These are phyloP conservation scores for Sporothrix brasiliensis DNA, from an alignment of 2,329 filamentous ascomycete species.

Conservation along the genomic window DNA sequence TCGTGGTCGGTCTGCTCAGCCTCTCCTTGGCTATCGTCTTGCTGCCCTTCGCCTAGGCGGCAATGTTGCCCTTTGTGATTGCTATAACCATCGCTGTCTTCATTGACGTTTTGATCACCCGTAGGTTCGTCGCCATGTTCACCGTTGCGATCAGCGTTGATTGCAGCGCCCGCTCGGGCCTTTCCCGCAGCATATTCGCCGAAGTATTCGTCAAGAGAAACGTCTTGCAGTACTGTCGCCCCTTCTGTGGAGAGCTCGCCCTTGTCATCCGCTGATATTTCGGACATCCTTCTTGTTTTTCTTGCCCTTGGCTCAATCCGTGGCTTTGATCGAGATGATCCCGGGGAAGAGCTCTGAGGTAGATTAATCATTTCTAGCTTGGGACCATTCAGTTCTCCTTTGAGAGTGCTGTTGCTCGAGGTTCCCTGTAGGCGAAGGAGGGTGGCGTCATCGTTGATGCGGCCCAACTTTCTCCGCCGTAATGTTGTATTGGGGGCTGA, in stretches of 20 bases:
- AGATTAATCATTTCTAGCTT: constrained; percentile 2
- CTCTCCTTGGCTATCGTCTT: background rate
- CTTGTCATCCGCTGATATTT: constrained; percentile 27
- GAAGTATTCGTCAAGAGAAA: background rate
- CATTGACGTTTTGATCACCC: background rate
- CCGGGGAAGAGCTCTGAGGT: constrained; percentile 1
- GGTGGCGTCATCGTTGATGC: constrained; percentile 24
- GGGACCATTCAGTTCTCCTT: background rate
- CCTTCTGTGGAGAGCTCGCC: constrained; percentile 34
- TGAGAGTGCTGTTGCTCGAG: background rate
- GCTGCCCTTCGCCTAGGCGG: background rate
- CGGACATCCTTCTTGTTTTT: constrained; percentile 26
- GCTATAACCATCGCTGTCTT: background rate
- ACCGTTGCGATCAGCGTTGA: background rate
- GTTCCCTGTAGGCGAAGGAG: constrained; percentile 28
- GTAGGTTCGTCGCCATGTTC: background rate
- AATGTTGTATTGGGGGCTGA: constrained; percentile 14
- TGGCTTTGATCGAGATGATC: background rate
- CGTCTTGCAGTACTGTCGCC: constrained; percentile 32
- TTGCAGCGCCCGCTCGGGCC: no score
- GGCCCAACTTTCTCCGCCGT: constrained; percentile 31
- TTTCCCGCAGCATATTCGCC: no score
- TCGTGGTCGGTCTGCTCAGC: background rate
- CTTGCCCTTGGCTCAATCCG: constrained; percentile 31
- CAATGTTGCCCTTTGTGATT: background rate